These are phyloP conservation scores for Bathelium albidoporum DNA, from an alignment of 495 filamentous ascomycete species.

Conservation along the genomic window DNA sequence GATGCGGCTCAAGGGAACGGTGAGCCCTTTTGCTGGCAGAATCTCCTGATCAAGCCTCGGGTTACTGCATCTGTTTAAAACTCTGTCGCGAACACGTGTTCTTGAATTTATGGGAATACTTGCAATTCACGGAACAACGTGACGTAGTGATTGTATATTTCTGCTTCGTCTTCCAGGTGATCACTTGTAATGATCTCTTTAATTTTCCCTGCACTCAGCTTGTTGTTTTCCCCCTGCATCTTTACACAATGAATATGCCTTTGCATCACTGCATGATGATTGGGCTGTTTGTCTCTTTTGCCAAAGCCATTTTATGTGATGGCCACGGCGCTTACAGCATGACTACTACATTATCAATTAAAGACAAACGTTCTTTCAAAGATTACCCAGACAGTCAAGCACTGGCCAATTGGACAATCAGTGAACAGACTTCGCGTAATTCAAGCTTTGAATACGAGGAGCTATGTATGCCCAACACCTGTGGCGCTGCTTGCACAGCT, in stretches of 20 bases:
- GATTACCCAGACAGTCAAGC: background rate
- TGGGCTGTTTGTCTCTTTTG: background rate
- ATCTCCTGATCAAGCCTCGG: background rate
- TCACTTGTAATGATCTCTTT: background rate
- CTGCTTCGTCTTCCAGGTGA: background rate
- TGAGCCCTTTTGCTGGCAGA: background rate
- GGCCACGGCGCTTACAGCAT: background rate
- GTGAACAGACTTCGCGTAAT: background rate
- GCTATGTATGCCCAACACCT: background rate
- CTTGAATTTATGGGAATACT: background rate
- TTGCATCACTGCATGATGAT: background rate
- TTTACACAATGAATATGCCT: background rate
- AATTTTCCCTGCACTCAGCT: background rate
- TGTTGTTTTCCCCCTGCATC: background rate
- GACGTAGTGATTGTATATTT: background rate
- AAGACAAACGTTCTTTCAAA: background rate
- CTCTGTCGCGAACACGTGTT: background rate
- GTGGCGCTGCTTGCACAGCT: background rate
- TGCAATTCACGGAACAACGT: background rate
- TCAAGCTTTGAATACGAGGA: background rate
- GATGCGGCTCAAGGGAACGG: background rate
- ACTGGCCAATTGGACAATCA: background rate
- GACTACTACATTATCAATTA: background rate
- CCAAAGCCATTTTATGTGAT: background rate
- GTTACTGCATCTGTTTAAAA: background rate